Evolutionary conservation across 73 alveolate species (phyloP).

Genomic region (Halteria grandinella): DNA sequence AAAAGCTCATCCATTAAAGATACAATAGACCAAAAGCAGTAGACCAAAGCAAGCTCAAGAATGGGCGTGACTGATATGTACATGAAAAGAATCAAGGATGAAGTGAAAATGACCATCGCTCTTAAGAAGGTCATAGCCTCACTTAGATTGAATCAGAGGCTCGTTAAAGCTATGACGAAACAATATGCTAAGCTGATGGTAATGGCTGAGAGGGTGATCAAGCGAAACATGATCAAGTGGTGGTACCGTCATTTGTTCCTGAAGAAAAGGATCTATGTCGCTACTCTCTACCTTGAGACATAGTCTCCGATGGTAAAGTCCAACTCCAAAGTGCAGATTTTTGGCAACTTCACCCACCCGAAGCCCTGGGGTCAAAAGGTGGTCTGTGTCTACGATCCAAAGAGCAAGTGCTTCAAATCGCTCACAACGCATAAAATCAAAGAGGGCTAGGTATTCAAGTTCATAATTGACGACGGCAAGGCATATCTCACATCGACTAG

Average conservation of each 20-base stretch:
- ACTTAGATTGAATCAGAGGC: conserved; percentile 4
- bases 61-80: not conserved
- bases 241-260: not conserved
- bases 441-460: conserved; percentile 23
- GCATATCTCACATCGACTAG: not conserved
- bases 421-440: not conserved
- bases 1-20: no score
- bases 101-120: conserved; percentile 6
- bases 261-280: conserved; percentile 16
- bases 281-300: conserved; percentile 31
- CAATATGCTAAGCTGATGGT: not conserved
- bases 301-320: not conserved
- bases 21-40: no score
- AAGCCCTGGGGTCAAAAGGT: conserved; percentile 32
- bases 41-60: no score
- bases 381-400: not conserved
- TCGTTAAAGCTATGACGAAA: not conserved
- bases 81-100: conserved; percentile 8
- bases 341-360: conserved; percentile 20
- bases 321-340: conserved; percentile 5
- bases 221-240: not conserved
- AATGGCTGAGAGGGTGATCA: not conserved
- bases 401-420: conserved; percentile 10
- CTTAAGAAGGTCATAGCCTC: not conserved
- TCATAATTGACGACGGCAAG: conserved; percentile 2